Evolutionary conservation across 2,329 filamentous ascomycete genomes (phyloP).

Genomic region (Parasarocladium wereldwijsianum): DNA sequence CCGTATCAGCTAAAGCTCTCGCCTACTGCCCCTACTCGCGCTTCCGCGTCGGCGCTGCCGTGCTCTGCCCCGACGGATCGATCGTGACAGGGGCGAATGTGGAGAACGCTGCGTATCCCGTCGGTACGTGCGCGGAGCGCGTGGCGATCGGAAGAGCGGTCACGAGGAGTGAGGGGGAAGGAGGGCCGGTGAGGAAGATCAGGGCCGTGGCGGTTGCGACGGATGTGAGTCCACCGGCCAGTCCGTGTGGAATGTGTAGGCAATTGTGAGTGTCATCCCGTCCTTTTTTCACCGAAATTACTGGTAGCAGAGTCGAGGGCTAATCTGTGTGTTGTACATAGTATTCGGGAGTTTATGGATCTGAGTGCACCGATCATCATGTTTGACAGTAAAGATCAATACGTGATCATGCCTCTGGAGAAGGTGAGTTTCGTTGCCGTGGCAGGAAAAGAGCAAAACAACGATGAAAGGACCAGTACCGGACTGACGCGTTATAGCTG

Average conservation of each 20-base stretch:
- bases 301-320: constrained; percentile 4
- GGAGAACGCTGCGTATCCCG: constrained; percentile 86
- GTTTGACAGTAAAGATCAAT: constrained; percentile 74
- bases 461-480: too few species aligned
- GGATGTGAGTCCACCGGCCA: constrained; percentile 53
- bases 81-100: constrained; percentile 59
- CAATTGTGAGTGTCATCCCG: constrained; percentile 54
- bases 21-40: constrained; percentile 91
- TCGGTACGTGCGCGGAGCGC: constrained; percentile 89
- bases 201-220: constrained; percentile 76
- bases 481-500: too few species aligned
- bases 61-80: constrained; percentile 41
- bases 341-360: constrained; percentile 63
- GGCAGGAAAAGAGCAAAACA: too few species aligned
- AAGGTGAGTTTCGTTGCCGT: constrained; percentile 44
- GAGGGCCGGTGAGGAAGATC: constrained; percentile 25
- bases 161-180: constrained; percentile 32
- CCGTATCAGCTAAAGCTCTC: constrained; percentile 55
- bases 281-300: background rate
- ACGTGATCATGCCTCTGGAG: constrained; percentile 52
- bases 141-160: constrained; percentile 78
- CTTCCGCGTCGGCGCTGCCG: constrained; percentile 76
- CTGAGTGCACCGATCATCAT: constrained; percentile 69
- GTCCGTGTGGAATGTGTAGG: constrained; percentile 90
- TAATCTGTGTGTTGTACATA: constrained; percentile 15